Base-by-base conservation (phyloP, 106 monocot genomes). In the Acorus calamus region DNA sequence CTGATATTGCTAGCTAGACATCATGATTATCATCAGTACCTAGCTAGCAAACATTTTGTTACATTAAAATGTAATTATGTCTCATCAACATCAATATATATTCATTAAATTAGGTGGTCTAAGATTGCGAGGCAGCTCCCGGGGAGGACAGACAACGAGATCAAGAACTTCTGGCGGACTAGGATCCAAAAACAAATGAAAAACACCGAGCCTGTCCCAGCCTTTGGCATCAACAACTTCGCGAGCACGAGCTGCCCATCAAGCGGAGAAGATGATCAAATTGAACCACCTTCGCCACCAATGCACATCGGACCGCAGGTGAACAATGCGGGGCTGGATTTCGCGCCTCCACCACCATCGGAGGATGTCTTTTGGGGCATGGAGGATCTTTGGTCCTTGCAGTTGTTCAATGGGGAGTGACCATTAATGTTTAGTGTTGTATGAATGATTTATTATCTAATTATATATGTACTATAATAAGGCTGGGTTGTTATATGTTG, bases 91-190 rank as follows among this genome's bases (percentile, higher is more conserved):
- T 28, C 28, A 28, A 28, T n/a, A 45, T 57, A 46, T 7, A 43
- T 46, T 55, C 6, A 54, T 55, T 2, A 42, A 8, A 13, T 48
- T 14, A 83, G 83, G 65, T 83, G 83, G 83, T 83, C 83, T 2
- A 83, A 83, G 64, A 83, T 83, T 51, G 83, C 83, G 42, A 83
- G 58, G 59, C 76, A 83, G 52, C 75, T 88, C 13, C 88, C 88
- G 3, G 88, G 88, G 5, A 84, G 88, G 53, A 88, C 88, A 2
- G 88, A 88, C 56, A 84, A 88, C 52, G 88, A 88, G 57, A 88
- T 88, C 49, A 88, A 88, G 66, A 88, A 88, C 61, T 88, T 70
- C 69, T 88, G 84, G 88, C 72, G 88, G 54, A 88, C 88, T 0
- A 79, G 89, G 52, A 84, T 89, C 7, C 88, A 88, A 50, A 88